Conservation (phyloP, 2,329 filamentous ascomycete genomes). For the Trichophyton benhamiae region DNA sequence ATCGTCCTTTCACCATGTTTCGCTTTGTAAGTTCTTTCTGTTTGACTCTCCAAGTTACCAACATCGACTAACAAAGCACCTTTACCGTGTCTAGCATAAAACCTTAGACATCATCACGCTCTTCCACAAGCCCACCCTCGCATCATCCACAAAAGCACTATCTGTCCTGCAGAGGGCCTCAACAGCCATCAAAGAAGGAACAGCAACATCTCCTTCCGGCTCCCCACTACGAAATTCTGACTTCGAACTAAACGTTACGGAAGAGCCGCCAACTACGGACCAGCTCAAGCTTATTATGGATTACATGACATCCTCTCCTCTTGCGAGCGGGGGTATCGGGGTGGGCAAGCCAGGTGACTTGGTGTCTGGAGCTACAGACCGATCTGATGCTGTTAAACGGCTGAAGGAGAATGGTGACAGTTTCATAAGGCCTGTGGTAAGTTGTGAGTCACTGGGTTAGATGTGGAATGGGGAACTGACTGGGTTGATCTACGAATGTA, state of each 20-base stretch:
- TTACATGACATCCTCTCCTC: conserved; percentile 52
- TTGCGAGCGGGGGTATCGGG: conserved; percentile 50
- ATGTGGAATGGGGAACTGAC: conserved; percentile 1
- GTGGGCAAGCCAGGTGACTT: conserved; percentile 54
- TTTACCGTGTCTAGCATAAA: conserved; percentile 49
- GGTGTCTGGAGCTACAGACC: conserved; percentile 59
- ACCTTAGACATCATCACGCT: conserved; percentile 84
- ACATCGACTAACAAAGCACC: neutral
- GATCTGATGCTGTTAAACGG: conserved; percentile 66
- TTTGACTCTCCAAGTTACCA: neutral
- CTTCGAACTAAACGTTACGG: conserved; percentile 79
- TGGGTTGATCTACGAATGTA: conserved; percentile 10
- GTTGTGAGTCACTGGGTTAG: conserved; percentile 23
- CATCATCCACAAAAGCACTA: conserved; percentile 60
- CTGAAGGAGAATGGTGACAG: conserved; percentile 55
- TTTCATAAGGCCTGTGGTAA: conserved; percentile 67
- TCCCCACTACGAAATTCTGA: conserved; percentile 47
- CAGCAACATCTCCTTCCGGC: conserved; percentile 52
- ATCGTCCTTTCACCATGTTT: neutral
- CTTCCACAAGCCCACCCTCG: conserved; percentile 73
- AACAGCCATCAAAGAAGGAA: conserved; percentile 57
- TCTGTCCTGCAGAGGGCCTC: conserved; percentile 71
- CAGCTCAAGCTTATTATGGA: conserved; percentile 75
- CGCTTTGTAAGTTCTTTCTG: neutral
- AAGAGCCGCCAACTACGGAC: conserved; percentile 64